A percentile compares a stretch with the other conserved stretches of the same genome.
Conservation (phyloP, 129 eudicot species). For the Centella asiatica region DNA sequence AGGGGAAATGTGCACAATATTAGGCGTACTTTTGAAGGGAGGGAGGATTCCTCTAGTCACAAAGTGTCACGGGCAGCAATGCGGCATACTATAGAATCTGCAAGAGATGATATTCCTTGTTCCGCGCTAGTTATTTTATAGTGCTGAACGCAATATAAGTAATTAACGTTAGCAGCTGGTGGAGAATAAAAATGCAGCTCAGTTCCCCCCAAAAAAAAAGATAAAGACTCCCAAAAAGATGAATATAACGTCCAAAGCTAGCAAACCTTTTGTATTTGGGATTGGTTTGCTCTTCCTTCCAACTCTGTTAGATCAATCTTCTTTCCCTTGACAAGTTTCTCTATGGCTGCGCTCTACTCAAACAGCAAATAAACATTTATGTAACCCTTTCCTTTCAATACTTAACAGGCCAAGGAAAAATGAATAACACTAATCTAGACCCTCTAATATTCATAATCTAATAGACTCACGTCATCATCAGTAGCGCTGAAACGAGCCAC, state of each 20-base stretch:
- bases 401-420: not conserved
- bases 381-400: not conserved
- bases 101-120: constrained; percentile 59
- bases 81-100: constrained; percentile 84
- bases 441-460: not conserved
- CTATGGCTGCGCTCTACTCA: constrained; percentile 41
- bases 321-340: constrained; percentile 55
- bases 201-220: no score
- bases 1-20: no score
- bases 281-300: constrained; percentile 59
- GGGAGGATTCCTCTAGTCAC: constrained; percentile 15
- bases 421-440: not conserved
- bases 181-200: not conserved
- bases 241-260: constrained; percentile 3
- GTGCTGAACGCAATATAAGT: constrained; percentile 37
- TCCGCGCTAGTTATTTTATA: constrained; percentile 67
- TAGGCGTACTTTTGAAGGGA: no score
- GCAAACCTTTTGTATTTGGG: constrained; percentile 72
- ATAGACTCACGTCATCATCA: constrained; percentile 56
- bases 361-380: constrained; percentile 13
- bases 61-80: constrained; percentile 90
- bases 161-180: constrained; percentile 7
- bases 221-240: not conserved
- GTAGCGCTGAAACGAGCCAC: constrained; percentile 82
- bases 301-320: constrained; percentile 69